Conservation (phyloP, 306 rosid species). For the Abrus precatorius region DNA sequence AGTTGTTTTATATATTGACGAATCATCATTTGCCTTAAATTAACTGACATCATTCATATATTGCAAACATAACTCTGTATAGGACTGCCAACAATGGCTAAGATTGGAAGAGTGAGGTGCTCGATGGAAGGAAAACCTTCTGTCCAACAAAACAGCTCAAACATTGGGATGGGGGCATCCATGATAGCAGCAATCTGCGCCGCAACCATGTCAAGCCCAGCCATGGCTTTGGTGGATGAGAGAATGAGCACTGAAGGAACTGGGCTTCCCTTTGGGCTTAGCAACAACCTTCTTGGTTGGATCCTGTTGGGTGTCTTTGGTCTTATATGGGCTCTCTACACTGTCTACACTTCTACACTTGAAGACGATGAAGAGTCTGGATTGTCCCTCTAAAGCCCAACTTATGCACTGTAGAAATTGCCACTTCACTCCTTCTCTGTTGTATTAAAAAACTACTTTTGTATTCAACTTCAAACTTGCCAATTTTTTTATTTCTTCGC, state of each 20-base stretch:
- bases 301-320: slow-evolving; percentile 80
- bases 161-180: slow-evolving; percentile 74
- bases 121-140: slow-evolving; percentile 63
- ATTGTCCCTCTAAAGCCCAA: slow-evolving; percentile 70
- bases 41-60: neutral
- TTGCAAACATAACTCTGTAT: slow-evolving; percentile 27
- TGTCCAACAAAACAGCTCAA: slow-evolving; percentile 51
- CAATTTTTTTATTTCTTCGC: slow-evolving; percentile 9
- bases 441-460: slow-evolving; percentile 43
- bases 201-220: slow-evolving; percentile 78
- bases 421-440: slow-evolving; percentile 39
- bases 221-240: slow-evolving; percentile 95
- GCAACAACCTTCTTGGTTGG: slow-evolving; percentile 98
- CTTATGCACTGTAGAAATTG: slow-evolving; percentile 49
- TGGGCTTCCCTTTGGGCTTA: slow-evolving; percentile 92
- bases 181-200: slow-evolving; percentile 74
- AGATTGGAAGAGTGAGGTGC: slow-evolving; percentile 80
- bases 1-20: neutral
- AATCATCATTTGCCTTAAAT: slow-evolving; percentile 11
- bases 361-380: slow-evolving; percentile 98
- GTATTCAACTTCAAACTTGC: slow-evolving; percentile 31
- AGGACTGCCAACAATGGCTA: slow-evolving; percentile 75
- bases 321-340: slow-evolving; percentile 72
- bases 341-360: slow-evolving; percentile 68
- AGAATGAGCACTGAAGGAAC: slow-evolving; percentile 94